phyloP scores from a whole-genome alignment of 2,329 filamentous ascomycete genomes.

The Pestalotiopsis fici region DNA sequence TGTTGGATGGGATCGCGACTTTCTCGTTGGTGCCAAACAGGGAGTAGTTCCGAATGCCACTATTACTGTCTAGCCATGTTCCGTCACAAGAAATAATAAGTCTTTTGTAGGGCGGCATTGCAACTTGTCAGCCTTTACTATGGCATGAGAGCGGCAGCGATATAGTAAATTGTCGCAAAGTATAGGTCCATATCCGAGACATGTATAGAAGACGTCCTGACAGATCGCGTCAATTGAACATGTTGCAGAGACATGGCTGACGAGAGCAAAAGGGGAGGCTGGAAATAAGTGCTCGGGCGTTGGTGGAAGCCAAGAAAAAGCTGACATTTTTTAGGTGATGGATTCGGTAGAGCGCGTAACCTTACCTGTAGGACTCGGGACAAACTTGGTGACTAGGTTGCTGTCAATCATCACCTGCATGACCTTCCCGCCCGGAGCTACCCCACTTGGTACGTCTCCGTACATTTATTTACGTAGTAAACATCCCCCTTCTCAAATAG shows the following conservation, averaged over 20 bases:
- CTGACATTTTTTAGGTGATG: too few species aligned
- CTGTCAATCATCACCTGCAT: too few species aligned
- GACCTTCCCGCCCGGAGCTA: too few species aligned
- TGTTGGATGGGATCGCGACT: neutral
- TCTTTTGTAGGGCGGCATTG: neutral
- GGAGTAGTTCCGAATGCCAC: neutral
- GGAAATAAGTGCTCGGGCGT: too few species aligned
- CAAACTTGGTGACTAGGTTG: neutral
- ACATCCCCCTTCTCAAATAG: too few species aligned
- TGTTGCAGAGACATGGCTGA: neutral
- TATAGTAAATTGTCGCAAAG: neutral
- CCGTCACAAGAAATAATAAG: slow-evolving; percentile 4
- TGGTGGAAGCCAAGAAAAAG: too few species aligned
- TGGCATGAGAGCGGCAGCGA: neutral
- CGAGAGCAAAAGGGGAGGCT: too few species aligned
- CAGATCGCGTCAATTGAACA: neutral
- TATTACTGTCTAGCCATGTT: slow-evolving; percentile 1
- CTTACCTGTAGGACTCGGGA: neutral
- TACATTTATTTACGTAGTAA: too few species aligned
- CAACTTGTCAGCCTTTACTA: neutral
- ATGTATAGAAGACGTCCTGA: neutral
- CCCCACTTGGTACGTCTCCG: too few species aligned
- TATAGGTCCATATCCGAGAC: neutral
- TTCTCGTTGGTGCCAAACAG: neutral
- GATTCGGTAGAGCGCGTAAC: too few species aligned